Base-by-base conservation (phyloP, 177 flowering plant genomes). In the Vitis hybrid region DNA sequence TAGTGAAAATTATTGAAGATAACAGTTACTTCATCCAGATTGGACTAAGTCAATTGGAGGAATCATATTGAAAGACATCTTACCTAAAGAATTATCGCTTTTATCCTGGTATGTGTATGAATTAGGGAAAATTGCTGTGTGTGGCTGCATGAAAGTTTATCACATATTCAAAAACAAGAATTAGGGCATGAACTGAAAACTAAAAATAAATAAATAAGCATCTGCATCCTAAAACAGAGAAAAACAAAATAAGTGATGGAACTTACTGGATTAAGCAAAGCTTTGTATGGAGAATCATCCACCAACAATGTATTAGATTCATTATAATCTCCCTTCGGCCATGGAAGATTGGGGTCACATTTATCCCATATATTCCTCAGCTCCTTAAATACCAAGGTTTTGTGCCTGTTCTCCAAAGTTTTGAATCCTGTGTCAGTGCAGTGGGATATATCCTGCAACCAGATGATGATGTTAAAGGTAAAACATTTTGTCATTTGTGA, bases 261-360 rank as follows among this genome's bases (percentile, higher is more conserved):
- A 60, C 93, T 81, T 75, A 95, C 99, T 35, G 98, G 98, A 83
- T 95, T 95, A 35, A 85, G 84, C 69, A 95, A 77, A 1, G 97
- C 93, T 75, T 93, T 95, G 79, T 91, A 86, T 27, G 99, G 99
- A 69, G 97, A 90, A 81, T 95, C 97, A 82, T 95, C 99, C 73
- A 95, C 55, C 72, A 95, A 81, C 67, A 95, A 70, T 15, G 99
- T 95, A 78, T 93, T 91, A 65, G 96, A 85, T 71, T 84, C 89
- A 72, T 86, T 68, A 74, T 85, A 95, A 27, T 75, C 71, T 54
- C 92, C 93, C 70, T 78, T 84, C 63, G 81, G 76, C 98, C 94
- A 91, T 5, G 89, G 97, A 70, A 91, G 90, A 83, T 59, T 52
- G n/a, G 83, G 82, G 51, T 83, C 84, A n/a, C 80, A 70, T 59